Conservation (phyloP, 2,329 filamentous ascomycete genomes). For the Sporothrix inflata region DNA sequence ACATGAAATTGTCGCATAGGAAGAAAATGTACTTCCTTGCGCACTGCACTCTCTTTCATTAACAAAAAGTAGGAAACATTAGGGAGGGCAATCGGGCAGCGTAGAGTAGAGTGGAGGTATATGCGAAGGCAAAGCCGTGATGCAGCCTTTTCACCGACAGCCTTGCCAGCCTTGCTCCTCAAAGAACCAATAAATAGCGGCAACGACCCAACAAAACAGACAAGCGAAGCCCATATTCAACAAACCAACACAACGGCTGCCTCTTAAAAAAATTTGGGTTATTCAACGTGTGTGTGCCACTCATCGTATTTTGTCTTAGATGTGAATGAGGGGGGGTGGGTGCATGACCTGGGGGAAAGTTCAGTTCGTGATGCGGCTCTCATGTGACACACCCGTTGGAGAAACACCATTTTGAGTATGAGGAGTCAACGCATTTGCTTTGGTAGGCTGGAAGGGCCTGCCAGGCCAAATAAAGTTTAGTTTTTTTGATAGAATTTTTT, state of each 20-base stretch:
- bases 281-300: neutral
- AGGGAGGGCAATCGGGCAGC: no score
- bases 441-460: neutral
- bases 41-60: no score
- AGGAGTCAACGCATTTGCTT: neutral
- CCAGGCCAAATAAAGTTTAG: no score
- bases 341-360: neutral
- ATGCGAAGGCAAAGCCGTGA: no score
- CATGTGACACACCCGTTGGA: slow-evolving; percentile 8
- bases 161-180: neutral
- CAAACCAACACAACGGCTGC: neutral
- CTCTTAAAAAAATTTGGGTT: neutral
- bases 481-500: no score
- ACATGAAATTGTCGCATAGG: neutral
- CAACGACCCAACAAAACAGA: neutral
- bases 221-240: no score
- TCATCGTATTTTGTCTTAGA: slow-evolving; percentile 6
- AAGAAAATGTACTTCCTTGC: neutral
- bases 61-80: no score
- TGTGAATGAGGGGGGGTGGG: neutral
- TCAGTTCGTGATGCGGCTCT: slow-evolving; percentile 6
- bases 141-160: no score
- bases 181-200: neutral
- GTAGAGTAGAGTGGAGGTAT: no score
- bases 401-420: neutral